phyloP scores from a whole-genome alignment of 805 yeast species.

The Kazachstania viticola region DNA sequence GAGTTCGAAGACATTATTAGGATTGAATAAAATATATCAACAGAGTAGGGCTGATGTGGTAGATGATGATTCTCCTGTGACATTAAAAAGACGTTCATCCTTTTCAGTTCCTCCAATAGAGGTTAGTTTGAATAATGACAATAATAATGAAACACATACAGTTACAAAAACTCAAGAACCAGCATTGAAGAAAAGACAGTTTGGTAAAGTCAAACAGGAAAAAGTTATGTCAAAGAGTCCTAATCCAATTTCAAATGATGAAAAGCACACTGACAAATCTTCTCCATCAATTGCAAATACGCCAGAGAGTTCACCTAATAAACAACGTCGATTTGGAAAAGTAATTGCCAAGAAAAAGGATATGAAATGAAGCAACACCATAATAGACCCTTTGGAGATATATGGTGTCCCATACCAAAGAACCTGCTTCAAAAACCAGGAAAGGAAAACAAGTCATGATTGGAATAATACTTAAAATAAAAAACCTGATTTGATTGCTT shows the following conservation, averaged over 20 bases:
- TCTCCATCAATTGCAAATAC: background rate
- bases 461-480: no score
- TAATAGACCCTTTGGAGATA: no score
- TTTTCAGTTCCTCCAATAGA: background rate
- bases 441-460: no score
- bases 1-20: background rate
- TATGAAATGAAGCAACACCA: no score
- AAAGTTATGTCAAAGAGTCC: background rate
- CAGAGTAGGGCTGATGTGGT: background rate
- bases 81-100: background rate
- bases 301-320: background rate
- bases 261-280: background rate
- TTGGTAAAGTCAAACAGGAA: no score
- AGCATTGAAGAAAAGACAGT: background rate
- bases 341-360: no score
- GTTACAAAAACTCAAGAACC: background rate
- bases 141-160: background rate
- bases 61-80: background rate
- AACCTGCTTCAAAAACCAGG: no score
- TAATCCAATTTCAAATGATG: no score
- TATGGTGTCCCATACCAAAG: no score
- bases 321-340: constrained; percentile 3
- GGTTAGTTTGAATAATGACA: no score
- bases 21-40: background rate
- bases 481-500: no score